Conservation (phyloP, 2,329 filamentous ascomycete species). For the Pseudocercospora cruenta region DNA sequence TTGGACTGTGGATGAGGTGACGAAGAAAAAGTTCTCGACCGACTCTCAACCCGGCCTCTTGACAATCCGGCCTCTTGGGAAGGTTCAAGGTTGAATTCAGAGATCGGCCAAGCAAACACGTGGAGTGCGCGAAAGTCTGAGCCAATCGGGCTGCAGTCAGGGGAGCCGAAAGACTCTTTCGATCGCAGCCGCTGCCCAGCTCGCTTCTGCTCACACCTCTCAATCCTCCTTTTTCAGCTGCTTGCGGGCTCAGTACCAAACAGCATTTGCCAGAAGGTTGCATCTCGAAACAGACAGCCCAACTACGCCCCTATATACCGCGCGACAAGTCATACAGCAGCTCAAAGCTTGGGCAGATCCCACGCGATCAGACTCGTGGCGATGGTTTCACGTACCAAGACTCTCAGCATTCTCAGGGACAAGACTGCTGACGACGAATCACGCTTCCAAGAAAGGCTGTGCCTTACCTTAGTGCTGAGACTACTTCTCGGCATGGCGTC, state of each 20-base stretch:
- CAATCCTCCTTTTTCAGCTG: neutral
- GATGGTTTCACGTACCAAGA: conserved; percentile 11
- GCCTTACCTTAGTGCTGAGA: conserved; percentile 14
- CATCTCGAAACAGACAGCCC: neutral
- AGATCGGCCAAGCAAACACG: conserved; percentile 4
- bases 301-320: neutral
- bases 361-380: neutral
- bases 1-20: neutral
- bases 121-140: neutral
- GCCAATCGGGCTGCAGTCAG: neutral
- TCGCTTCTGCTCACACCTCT: neutral
- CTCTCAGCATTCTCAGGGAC: conserved; percentile 15
- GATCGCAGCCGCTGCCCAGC: neutral
- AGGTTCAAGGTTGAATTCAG: neutral
- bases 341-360: neutral
- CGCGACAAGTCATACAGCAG: conserved; percentile 6
- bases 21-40: neutral
- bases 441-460: neutral
- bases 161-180: neutral
- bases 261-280: neutral
- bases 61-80: neutral
- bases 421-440: conserved; percentile 11
- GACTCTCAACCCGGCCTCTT: neutral
- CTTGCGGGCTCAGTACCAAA: neutral
- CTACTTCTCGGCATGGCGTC: conserved; percentile 12